These are phyloP conservation scores for Exophiala bonariae DNA, from an alignment of 2,329 filamentous ascomycete species.

Conservation along the genomic window DNA sequence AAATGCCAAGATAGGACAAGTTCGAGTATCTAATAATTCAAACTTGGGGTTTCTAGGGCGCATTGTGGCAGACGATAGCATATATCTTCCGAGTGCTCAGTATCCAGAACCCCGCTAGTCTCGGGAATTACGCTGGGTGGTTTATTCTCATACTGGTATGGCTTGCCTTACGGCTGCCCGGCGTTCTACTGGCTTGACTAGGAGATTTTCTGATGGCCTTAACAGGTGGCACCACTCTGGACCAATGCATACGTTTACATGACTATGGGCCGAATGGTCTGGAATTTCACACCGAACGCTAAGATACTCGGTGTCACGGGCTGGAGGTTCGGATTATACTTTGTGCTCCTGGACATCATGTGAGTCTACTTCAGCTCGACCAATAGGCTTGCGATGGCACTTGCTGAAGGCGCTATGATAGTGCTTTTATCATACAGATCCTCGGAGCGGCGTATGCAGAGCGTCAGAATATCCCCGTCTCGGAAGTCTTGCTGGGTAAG, in stretches of 20 bases:
- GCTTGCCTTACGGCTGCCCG: not conserved
- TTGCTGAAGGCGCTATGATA: not conserved
- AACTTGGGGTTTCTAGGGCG: not conserved
- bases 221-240: conserved; percentile 4
- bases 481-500: not conserved
- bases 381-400: not conserved
- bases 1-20: no score
- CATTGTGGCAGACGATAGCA: conserved; percentile 3
- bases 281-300: conserved; percentile 41
- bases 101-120: not conserved
- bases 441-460: conserved; percentile 1
- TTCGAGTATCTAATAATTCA: no score
- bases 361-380: conserved; percentile 14
- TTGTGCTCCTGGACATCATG: conserved; percentile 41
- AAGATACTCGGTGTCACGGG: conserved; percentile 39
- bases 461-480: not conserved
- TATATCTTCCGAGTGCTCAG: conserved; percentile 1
- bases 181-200: not conserved
- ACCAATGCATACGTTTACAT: conserved; percentile 47
- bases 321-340: conserved; percentile 35
- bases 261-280: conserved; percentile 45
- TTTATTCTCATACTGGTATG: conserved; percentile 4
- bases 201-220: not conserved
- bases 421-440: conserved; percentile 3
- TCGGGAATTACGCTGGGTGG: conserved; percentile 1